Percentiles rank a stretch among this genome's conserved stretches.
Evolutionary conservation across 768 basidiomycete species (phyloP).

Genomic region (Leccinum barrowsii): DNA sequence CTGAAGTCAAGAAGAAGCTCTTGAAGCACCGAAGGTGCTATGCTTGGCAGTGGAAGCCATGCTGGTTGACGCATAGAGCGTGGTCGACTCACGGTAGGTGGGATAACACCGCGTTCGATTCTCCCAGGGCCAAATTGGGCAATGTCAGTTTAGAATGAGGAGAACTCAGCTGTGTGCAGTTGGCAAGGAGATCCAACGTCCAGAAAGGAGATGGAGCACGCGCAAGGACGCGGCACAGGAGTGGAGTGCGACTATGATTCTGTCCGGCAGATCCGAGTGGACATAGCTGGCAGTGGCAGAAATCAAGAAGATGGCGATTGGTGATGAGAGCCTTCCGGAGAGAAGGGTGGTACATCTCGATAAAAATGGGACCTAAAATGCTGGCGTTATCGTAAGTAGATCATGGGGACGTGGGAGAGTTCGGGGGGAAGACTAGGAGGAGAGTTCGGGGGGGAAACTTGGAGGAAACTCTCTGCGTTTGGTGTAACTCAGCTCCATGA

Average conservation of each 20-base stretch:
- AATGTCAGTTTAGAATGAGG: not conserved
- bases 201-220: not conserved
- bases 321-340: no score
- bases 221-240: not conserved
- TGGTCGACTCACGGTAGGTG: not conserved
- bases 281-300: no score
- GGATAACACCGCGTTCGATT: not conserved
- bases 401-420: no score
- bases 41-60: no score
- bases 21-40: not conserved
- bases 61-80: not conserved
- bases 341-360: no score
- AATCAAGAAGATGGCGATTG: not conserved
- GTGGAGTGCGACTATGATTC: not conserved
- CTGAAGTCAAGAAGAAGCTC: not conserved
- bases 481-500: no score
- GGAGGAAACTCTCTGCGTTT: no score
- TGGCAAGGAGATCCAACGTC: not conserved
- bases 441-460: no score
- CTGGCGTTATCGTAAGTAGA: no score
- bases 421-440: no score
- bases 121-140: not conserved
- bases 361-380: no score
- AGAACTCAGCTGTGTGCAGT: not conserved
- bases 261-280: not conserved